Evolutionary conservation across 257 asterid genomes (phyloP).

Genomic region (Capsicum baccatum): DNA sequence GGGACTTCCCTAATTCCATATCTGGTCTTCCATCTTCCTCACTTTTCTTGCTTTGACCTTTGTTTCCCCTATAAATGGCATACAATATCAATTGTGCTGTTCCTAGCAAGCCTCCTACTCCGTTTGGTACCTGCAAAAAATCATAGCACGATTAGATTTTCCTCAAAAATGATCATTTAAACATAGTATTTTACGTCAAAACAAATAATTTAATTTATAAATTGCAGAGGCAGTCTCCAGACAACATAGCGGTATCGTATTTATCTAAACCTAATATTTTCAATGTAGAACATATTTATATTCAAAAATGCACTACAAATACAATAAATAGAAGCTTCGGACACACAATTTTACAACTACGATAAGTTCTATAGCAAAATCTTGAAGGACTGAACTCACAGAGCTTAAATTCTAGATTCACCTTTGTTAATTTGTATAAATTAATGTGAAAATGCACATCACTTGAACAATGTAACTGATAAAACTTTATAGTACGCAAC

Average conservation of each 20-base stretch:
- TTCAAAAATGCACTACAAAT: too few species aligned
- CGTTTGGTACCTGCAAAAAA: conserved; percentile 67
- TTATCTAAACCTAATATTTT: not conserved
- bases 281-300: too few species aligned
- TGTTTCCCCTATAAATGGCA: conserved; percentile 55
- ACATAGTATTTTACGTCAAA: too few species aligned
- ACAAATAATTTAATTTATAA: too few species aligned
- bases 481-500: not conserved
- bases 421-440: not conserved
- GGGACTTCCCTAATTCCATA: conserved; percentile 41
- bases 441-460: not conserved
- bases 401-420: not conserved
- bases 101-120: conserved; percentile 74
- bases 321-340: too few species aligned
- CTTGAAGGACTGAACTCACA: not conserved
- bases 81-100: conserved; percentile 65
- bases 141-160: conserved; percentile 27
- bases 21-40: conserved; percentile 38
- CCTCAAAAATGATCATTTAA: too few species aligned
- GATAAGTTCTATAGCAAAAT: not conserved
- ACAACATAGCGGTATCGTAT: not conserved
- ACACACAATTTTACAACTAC: not conserved
- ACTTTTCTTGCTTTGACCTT: conserved; percentile 41
- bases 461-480: not conserved
- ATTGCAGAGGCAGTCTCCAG: too few species aligned